Percentiles rank a stretch among this genome's conserved stretches.
Evolutionary conservation across 345 rosid genomes (phyloP).

Genomic region (Luvunga scandens): DNA sequence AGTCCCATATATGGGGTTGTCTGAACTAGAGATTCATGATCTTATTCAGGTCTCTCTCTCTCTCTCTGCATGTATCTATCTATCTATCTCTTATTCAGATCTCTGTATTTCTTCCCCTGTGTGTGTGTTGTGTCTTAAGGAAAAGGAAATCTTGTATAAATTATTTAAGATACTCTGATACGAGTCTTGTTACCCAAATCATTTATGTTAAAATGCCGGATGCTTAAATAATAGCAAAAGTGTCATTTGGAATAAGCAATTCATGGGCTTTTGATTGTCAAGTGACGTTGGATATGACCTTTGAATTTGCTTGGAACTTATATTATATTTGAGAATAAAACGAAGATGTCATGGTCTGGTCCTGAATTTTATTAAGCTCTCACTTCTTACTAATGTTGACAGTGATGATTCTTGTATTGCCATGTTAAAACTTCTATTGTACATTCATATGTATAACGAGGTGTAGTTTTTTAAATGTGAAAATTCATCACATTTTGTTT

Average conservation of each 20-base stretch:
- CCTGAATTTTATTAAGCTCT: background rate
- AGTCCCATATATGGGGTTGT: slow-evolving; percentile 58
- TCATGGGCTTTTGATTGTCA: background rate
- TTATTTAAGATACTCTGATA: background rate
- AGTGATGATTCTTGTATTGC: background rate
- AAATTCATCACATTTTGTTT: background rate
- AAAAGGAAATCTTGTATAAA: background rate
- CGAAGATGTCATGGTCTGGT: background rate
- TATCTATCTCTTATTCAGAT: no score
- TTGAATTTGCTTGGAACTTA: background rate
- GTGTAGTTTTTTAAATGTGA: background rate
- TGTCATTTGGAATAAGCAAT: background rate
- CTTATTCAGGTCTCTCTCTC: slow-evolving; percentile 57
- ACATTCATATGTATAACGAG: background rate
- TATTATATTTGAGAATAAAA: background rate
- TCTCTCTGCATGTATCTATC: background rate
- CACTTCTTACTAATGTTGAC: background rate
- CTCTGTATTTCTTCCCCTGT: background rate
- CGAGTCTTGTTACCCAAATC: background rate
- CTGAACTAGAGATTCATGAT: slow-evolving; percentile 66
- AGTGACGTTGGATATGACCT: background rate
- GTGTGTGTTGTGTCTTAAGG: background rate
- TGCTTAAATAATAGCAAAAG: background rate
- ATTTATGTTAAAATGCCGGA: background rate
- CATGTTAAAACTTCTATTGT: background rate